Conservation (phyloP, 2,329 filamentous ascomycete genomes). For the Cercospora sp. region DNA sequence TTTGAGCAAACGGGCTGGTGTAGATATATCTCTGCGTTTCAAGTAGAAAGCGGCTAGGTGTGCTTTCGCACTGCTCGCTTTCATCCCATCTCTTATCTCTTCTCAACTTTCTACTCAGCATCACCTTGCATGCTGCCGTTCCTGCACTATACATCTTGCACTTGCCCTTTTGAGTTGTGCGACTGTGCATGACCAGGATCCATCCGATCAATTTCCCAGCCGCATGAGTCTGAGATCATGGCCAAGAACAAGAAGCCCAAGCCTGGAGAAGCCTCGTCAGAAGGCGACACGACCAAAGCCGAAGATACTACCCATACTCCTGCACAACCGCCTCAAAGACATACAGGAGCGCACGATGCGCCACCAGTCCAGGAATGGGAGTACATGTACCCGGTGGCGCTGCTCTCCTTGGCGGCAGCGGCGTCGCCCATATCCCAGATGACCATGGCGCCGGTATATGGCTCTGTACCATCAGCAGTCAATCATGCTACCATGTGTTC, state of each 20-base stretch:
- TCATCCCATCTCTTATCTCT: not conserved
- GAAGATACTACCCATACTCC: not conserved
- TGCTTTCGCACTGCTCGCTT: not conserved
- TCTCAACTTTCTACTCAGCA: not conserved
- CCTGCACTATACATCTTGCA: not conserved
- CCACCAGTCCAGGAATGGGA: slow-evolving; percentile 12
- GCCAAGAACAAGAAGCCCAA: slow-evolving; percentile 5
- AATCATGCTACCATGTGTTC: slow-evolving; percentile 59
- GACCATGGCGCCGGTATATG: slow-evolving; percentile 83
- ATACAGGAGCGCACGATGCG: not conserved
- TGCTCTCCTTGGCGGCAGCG: slow-evolving; percentile 55
- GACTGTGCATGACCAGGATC: slow-evolving; percentile 1
- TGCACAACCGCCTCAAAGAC: not conserved
- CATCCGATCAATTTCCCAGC: not conserved
- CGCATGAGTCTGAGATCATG: not conserved
- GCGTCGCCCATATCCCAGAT: slow-evolving; percentile 72
- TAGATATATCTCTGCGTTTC: slow-evolving; percentile 7
- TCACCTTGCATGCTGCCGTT: slow-evolving; percentile 1
- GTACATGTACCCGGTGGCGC: slow-evolving; percentile 12
- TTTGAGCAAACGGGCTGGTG: not conserved
- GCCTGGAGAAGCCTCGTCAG: not conserved
- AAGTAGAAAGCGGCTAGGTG: slow-evolving; percentile 4
- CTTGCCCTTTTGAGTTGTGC: not conserved
- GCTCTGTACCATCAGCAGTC: slow-evolving; percentile 72
- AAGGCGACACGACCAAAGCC: not conserved